Base-by-base conservation (phyloP, 306 rosid species). In the Sophora flavescens region DNA sequence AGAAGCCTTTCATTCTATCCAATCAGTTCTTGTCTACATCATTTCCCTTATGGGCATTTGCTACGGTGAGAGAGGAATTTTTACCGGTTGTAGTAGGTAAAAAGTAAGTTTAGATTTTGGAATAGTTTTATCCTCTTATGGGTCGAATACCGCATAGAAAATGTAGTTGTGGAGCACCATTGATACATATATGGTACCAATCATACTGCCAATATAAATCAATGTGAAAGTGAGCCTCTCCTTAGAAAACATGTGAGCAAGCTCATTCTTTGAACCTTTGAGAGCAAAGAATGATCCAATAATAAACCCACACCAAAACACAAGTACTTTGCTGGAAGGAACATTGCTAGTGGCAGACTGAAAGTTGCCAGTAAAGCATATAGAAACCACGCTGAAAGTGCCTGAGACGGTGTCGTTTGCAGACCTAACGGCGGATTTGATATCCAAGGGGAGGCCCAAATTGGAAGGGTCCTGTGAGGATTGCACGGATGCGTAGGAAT, bases 251-350 rank as follows among this genome's bases (percentile, higher is more conserved):
- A 96, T 96, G 90, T 96, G 99, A 41, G 83, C 77, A 65, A 96
- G 87, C 90, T 96, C 98, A 84, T 84, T 86, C 76, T 87, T 74
- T 28, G 99, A 93, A 84, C 99, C 98, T 82, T 83, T 92, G 78
- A 96, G 97, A 32, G 93, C 98, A 87, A 92, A 92, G 88, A 96
- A 96, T 58, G 99, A 89, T 47, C 93, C 97, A 64, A 96, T 89
- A 67, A 96, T 91, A 78, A 96, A 88, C 80, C 87, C 87, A 80
- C 98, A 96, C n/a, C 99, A 96, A 67, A 92, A 96, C 90, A 92
- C 84, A 32, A 96, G 91, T 63, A 97, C 84, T 84, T 96, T 92
- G 74, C 98, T 98, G 4, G 99, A 92, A 65, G 98, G 99, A 66
- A 96, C 85, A 14, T 30, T 87, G 84, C 97, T 96, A 12, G 98